Base-by-base conservation (phyloP, 805 yeast species). In the Candida alai region DNA sequence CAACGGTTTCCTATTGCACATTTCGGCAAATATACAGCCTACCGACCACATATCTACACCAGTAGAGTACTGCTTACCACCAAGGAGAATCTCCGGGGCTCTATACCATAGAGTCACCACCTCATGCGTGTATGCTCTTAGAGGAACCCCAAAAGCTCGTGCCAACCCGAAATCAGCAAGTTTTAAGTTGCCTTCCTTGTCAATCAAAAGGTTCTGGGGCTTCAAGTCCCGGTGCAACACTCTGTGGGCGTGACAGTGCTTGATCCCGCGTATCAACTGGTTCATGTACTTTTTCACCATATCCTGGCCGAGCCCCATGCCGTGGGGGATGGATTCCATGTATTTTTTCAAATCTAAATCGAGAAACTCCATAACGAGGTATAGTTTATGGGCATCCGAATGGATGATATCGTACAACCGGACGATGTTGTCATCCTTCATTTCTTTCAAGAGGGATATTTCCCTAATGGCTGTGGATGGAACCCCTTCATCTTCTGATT, bases 11-110 rank as follows among this genome's bases (percentile, higher is more conserved):
- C 98, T 79, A 49, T 88, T 86, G 38, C 89, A 87, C 97, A 93
- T 89, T 58, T 93, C 98, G 5, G 97, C 98, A 58, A 93, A 84
- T 30, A 93, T 93, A 56, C 97, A 89, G 11, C 98, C 98, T 41
- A 90, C 84, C 8, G 96, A 86, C 98, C 98, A 93, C 84, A 93
- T 88, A 58, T 93, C 98, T 34, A 93, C 96, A 13, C 97, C 97
- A 0, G 97, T 93, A 22, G 96, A 86, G 60, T 93, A 93, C 52
- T 93, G 97, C 47, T 94, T 85, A 3, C 97, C 96, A 10, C 98
- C 98, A 44, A 93, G 74, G 41, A 93, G 67, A 37, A 93, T 86
- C 62, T 93, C 98, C 3, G 98, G 98, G 1, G 97, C 87, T 46
- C 98, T 73, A 59, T 93, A 93, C 98, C 98, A 93, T 47, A 93